Conservation (phyloP, 2,329 filamentous ascomycete species). For the Blastomyces parvus region DNA sequence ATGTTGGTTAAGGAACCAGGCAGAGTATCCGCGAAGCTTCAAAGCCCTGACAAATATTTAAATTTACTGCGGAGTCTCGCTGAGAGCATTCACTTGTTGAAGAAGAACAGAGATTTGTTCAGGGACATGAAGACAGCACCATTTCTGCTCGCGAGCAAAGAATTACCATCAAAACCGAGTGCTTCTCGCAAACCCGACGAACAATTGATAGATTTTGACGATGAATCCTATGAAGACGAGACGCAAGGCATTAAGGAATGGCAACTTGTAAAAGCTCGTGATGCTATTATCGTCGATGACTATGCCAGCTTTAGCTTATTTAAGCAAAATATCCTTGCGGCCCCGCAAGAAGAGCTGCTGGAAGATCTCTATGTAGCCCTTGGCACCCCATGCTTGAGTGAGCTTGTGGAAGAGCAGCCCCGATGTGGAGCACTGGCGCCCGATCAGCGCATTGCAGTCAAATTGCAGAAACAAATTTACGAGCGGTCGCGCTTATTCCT, state of each 20-base stretch:
- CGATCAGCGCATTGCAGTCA: constrained; percentile 59
- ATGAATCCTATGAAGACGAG: constrained; percentile 49
- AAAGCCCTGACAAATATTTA: constrained; percentile 76
- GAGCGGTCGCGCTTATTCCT: constrained; percentile 86
- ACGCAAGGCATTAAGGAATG: constrained; percentile 63
- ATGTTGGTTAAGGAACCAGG: constrained; percentile 78
- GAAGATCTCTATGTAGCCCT: constrained; percentile 78
- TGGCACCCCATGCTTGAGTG: constrained; percentile 66
- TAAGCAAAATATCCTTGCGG: constrained; percentile 71
- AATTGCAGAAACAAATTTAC: constrained; percentile 68
- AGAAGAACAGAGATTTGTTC: constrained; percentile 69
- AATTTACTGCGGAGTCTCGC: constrained; percentile 71
- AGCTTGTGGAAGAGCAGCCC: constrained; percentile 67
- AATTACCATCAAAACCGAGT: constrained; percentile 42
- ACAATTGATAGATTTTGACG: constrained; percentile 22
- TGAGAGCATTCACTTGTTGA: constrained; percentile 59
- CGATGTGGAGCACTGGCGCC: constrained; percentile 57
- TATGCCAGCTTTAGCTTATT: constrained; percentile 84
- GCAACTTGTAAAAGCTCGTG: constrained; percentile 60
- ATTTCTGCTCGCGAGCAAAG: constrained; percentile 76
- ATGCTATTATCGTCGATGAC: constrained; percentile 76
- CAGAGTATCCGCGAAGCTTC: constrained; percentile 67
- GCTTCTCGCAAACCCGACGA: constrained; percentile 16
- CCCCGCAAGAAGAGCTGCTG: constrained; percentile 78
- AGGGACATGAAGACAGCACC: constrained; percentile 62